Base-by-base conservation (phyloP, 345 rosid species). In the Hibiscus syriacus region DNA sequence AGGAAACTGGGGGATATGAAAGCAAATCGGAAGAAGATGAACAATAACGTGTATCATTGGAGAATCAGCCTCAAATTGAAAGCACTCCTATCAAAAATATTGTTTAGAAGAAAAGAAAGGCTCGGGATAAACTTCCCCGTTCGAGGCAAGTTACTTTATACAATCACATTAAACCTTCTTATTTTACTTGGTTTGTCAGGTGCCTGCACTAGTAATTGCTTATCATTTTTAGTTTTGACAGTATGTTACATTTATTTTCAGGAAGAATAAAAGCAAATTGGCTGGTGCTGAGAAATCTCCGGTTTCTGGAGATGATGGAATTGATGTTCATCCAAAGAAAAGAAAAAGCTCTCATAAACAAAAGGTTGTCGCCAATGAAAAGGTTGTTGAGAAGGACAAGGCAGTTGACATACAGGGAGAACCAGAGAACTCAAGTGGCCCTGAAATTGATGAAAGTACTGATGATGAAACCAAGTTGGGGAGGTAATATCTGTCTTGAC, bases 81-180 rank as follows among this genome's bases (percentile, higher is more conserved):
- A 43, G 22, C 70, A 54, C 76, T 1, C 73, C 79, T 1, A 75
- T 66, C 67, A 70, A 58, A 49, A 80, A 74, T 69, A 73, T 6
- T 4, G 76, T 76, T 73, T 81, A 88, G 0, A 94, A 84, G 82
- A 94, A 91, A 79, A 84, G 96, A 64, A 91, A 89, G 73, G 85
- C 90, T 2, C 73, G 82, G 0, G 81, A 82, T 75, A 85, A 83
- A 79, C 83, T 73, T 64, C 65, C 16, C 36, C 79, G 86, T 68
- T 79, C 89, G 45, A 88, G 84, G 99, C 90, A 90, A 70, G 87
- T 72, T 55, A 14, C 60, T 27, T 16, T 26, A 13, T 54, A 11
- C 30, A 17, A 55, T 41, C 48, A 13, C 11, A 41, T 52, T 7
- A 8, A 32, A 49, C 16, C 67, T 25, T 53, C 19, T 3, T 17